These are phyloP conservation scores for Sphagnum contortum DNA, from an alignment of 225 moss, liverwort and hornwort species.

Conservation along the genomic window DNA sequence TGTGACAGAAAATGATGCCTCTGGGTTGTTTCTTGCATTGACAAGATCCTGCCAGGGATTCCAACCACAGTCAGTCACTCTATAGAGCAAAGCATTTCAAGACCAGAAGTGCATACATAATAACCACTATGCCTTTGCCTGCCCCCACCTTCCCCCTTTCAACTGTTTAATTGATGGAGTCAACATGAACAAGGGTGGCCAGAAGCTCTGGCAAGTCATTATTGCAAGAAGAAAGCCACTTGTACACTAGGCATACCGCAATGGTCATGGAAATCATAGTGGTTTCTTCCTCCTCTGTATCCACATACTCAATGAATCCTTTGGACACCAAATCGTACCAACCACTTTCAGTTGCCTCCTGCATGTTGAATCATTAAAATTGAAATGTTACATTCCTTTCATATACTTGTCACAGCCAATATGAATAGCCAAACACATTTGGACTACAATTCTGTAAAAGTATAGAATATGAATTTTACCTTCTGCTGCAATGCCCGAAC, in stretches of 20 bases:
- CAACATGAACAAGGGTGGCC: no score
- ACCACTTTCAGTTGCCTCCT: slow-evolving; percentile 85
- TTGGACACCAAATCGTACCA: slow-evolving; percentile 94
- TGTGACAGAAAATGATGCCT: slow-evolving; percentile 90
- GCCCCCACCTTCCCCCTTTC: no score
- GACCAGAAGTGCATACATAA: no score
- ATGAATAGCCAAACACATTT: background rate
- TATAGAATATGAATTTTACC: slow-evolving; percentile 12
- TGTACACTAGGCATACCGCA: slow-evolving; percentile 31
- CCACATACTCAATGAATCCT: slow-evolving; percentile 97
- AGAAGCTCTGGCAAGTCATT: no score
- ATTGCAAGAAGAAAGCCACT: no score
- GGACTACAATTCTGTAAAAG: no score
- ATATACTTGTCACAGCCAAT: background rate
- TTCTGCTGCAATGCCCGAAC: slow-evolving; percentile 91
- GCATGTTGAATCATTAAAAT: background rate
- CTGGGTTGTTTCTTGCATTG: slow-evolving; percentile 92
- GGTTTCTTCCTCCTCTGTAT: slow-evolving; percentile 98
- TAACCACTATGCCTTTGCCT: no score
- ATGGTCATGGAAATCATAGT: slow-evolving; percentile 99
- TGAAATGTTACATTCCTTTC: no score
- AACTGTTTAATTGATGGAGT: no score
- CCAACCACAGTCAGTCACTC: no score
- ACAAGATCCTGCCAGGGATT: slow-evolving; percentile 61
- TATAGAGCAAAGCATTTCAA: background rate